Evolutionary conservation across 345 rosid species (phyloP).

Genomic region (Nephelium lappaceum): DNA sequence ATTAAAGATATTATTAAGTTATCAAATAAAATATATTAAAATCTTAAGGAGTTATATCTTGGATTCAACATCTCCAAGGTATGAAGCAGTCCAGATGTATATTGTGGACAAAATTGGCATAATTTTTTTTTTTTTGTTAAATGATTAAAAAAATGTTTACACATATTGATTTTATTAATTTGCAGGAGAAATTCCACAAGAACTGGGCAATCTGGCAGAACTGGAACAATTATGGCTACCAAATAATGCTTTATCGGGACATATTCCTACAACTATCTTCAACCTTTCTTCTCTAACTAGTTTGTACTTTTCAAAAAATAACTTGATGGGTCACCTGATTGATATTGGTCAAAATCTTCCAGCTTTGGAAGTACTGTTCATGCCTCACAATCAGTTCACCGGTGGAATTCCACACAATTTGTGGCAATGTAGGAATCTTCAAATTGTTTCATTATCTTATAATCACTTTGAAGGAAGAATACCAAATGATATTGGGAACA

Average conservation of each 20-base stretch:
- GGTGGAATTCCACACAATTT: not conserved
- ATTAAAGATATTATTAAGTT: no score
- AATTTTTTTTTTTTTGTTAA: no score
- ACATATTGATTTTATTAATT: not conserved
- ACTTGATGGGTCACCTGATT: not conserved
- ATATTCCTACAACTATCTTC: not conserved
- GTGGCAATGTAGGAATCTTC: no score
- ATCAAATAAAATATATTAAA: no score
- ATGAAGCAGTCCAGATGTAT: no score
- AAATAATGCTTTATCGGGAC: conserved; percentile 3
- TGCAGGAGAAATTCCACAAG: conserved; percentile 10
- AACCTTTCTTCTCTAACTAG: not conserved
- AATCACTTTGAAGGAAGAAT: no score
- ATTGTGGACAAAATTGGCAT: no score
- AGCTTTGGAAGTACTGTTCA: not conserved
- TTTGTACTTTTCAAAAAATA: not conserved
- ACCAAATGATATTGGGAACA: conserved; percentile 17
- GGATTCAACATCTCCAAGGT: no score
- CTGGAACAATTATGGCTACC: not conserved
- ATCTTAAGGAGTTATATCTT: no score
- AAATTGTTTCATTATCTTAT: no score
- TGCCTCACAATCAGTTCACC: not conserved
- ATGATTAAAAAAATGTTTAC: no score
- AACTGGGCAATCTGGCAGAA: conserved; percentile 11
- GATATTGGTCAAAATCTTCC: not conserved